Evolutionary conservation across 352 stramenopile species (phyloP).

Genomic region (Thalassiosira hispida): DNA sequence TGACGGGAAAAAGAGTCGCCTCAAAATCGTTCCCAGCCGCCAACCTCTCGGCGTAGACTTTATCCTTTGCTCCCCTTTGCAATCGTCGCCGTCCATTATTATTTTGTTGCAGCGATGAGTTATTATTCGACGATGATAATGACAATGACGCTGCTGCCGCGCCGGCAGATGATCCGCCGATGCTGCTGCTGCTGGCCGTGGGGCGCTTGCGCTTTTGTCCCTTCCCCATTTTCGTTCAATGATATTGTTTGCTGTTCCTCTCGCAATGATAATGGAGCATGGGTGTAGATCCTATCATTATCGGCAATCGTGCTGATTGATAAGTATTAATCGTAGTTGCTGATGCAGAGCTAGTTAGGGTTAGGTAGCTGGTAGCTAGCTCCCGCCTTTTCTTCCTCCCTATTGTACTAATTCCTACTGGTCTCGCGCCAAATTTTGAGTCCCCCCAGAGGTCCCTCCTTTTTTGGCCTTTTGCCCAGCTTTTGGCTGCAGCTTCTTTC

Average conservation of each 20-base stretch:
- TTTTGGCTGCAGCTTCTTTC: too few relatives aligned
- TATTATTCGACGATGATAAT: not conserved
- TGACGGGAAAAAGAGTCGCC: not conserved
- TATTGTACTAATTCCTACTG: too few relatives aligned
- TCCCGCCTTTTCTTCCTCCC: too few relatives aligned
- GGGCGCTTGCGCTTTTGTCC: conserved; percentile 12
- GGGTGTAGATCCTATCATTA: too few relatives aligned
- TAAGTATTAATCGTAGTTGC: too few relatives aligned
- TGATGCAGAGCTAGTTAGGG: too few relatives aligned
- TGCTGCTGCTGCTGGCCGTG: not conserved
- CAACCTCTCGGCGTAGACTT: conserved; percentile 26
- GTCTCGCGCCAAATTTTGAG: too few relatives aligned
- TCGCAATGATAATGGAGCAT: not conserved
- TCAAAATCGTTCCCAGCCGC: conserved; percentile 1
- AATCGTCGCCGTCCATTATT: conserved; percentile 18
- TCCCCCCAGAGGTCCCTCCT: too few relatives aligned
- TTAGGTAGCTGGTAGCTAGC: too few relatives aligned
- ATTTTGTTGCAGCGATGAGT: not conserved
- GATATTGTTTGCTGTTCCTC: not conserved
- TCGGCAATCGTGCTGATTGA: too few relatives aligned
- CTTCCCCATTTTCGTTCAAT: not conserved
- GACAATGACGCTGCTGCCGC: not conserved
- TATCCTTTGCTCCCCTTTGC: conserved; percentile 44
- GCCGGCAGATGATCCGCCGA: not conserved
- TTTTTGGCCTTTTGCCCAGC: too few relatives aligned